Percentiles rank a stretch among this genome's conserved stretches.
Evolutionary conservation across 257 asterid genomes (phyloP).

Genomic region (Solanum chmielewskii): DNA sequence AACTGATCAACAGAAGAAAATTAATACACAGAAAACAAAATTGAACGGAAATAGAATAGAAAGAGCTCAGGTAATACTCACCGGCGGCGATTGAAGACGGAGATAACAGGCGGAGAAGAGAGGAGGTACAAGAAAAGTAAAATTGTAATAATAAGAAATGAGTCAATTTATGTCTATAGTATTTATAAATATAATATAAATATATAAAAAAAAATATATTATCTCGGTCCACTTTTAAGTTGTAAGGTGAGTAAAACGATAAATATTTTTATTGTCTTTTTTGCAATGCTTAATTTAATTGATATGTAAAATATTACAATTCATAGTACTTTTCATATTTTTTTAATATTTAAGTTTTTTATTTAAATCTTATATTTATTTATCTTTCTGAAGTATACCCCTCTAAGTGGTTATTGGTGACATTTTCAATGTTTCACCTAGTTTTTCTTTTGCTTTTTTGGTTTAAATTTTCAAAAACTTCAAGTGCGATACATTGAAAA

Average conservation of each 20-base stretch:
- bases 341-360: no score
- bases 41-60: neutral
- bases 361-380: no score
- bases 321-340: no score
- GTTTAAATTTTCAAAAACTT: neutral
- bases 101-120: neutral
- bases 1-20: neutral
- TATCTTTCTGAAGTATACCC: neutral
- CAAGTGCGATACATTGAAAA: neutral
- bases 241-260: neutral
- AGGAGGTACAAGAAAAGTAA: neutral
- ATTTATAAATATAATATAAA: no score
- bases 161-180: neutral
- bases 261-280: no score
- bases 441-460: neutral
- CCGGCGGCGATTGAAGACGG: neutral
- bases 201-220: no score
- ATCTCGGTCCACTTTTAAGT: no score
- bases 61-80: neutral
- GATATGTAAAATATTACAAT: neutral
- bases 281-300: no score
- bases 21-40: neutral
- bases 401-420: neutral
- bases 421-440: neutral
- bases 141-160: neutral